Evolutionary conservation across 1,284 basidiomycete species (phyloP), one percentile per base, ranked within the genome.

Genomic region (Leccinum ponderosum): DNA sequence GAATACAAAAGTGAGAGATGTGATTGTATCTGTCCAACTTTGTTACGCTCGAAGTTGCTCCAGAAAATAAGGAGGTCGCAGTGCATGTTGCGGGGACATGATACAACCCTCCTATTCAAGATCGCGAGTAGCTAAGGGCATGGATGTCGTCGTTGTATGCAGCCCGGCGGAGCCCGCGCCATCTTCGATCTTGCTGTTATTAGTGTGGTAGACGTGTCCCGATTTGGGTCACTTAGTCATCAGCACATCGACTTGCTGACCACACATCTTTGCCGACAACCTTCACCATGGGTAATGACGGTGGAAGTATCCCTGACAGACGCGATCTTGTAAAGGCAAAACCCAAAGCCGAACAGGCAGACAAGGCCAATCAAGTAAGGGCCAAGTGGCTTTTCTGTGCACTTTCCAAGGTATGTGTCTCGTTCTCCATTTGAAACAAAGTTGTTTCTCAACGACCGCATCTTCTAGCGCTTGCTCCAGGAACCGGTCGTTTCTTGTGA

Each of bases 331-430:
- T 94, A 17, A 83, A 80, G 66, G 90, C 76, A 55, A 93, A 86
- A 74, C 80, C 83, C n/a, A 92, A 92, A 78, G 87, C 89, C 53
- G 91, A 94, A 68, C 86, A 92, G 70, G 89, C 89, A 2, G 93
- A 95, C 80, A 94, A 90, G 76, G 89, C 91, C 4, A 93, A 93
- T 67, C 87, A 95, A 67, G 86, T 88, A 31, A 83, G 89, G 33
- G 94, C 94, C n/a, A 82, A 86, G 57, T 97, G 93, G 93, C 86
- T 91, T 66, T 93, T 90, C 70, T 97, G 95, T 73, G 94, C 95
- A 8, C 80, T 98, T 3, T 97, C 94, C 52, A 97, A 96, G 85
- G 94, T 93, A 68, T 57, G 81, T 73, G 37, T 35, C 25, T 53
- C 12, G 2, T 7, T 55, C 37, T 3, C 39, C 9, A 1, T 22